These are phyloP conservation scores for Trametes versicolor DNA, from an alignment of 1,284 basidiomycete genomes.

Conservation along the genomic window DNA sequence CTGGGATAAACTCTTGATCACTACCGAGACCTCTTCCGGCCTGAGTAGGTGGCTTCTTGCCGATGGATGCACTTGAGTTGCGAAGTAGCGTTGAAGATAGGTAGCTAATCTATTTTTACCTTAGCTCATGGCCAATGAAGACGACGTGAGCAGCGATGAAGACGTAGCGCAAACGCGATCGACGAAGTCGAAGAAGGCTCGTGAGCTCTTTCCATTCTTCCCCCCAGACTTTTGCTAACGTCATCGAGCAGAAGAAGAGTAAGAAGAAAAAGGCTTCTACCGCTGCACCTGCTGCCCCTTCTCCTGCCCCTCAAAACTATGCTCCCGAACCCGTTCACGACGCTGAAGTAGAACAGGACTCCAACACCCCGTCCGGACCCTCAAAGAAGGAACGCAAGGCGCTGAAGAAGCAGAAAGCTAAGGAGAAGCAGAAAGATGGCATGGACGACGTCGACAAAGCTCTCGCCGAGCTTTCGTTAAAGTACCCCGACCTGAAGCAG, in stretches of 20 bases:
- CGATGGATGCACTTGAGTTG: no score
- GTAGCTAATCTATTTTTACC: neutral
- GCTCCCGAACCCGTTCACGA: constrained; percentile 11
- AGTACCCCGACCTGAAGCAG: constrained; percentile 69
- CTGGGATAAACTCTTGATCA: no score
- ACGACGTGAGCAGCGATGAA: constrained; percentile 49
- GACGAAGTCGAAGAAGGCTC: constrained; percentile 57
- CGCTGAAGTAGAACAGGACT: constrained; percentile 3
- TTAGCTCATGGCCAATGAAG: constrained; percentile 41
- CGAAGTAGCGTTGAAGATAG: no score
- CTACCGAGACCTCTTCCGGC: no score
- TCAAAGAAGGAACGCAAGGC: constrained; percentile 52
- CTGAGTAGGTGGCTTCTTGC: no score
- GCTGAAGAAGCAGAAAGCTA: constrained; percentile 69
- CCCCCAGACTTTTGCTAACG: constrained; percentile 5
- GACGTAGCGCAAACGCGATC: constrained; percentile 24
- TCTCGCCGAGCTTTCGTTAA: constrained; percentile 81
- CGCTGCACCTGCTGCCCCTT: constrained; percentile 27
- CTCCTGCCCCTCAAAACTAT: constrained; percentile 11
- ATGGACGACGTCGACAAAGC: constrained; percentile 86
- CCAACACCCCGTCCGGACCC: constrained; percentile 39
- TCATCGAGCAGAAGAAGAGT: constrained; percentile 49
- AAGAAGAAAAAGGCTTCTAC: constrained; percentile 57
- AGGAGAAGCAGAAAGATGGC: constrained; percentile 64
- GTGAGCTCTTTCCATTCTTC: constrained; percentile 37